Percentiles rank a stretch among this genome's conserved stretches.
These are phyloP conservation scores for Eremochloa ophiuroides DNA, from an alignment of 176 grass and related monocot species.

Conservation along the genomic window DNA sequence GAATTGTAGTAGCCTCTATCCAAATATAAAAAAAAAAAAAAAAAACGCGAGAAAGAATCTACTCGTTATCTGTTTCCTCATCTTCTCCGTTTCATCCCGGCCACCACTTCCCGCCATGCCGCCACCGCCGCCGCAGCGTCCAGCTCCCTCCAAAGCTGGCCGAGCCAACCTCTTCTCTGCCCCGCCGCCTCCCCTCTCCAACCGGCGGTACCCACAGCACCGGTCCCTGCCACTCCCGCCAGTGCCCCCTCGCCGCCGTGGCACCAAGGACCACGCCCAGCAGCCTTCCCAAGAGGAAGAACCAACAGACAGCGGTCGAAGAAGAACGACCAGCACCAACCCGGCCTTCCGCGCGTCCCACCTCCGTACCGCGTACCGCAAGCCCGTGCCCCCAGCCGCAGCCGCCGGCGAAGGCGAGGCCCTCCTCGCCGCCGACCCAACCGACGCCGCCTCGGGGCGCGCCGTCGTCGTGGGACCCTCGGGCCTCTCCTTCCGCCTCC, in stretches of 20 bases:
- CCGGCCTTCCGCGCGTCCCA: constrained; percentile 64
- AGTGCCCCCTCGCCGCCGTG: background rate
- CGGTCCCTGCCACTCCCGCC: constrained; percentile 27
- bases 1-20: too few relatives aligned
- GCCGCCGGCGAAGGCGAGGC: constrained; percentile 43
- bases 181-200: constrained; percentile 34
- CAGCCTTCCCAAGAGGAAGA: constrained; percentile 13
- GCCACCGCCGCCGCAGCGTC: constrained; percentile 28
- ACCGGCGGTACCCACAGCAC: constrained; percentile 34
- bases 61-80: constrained; percentile 28
- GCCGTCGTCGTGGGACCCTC: constrained; percentile 64
- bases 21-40: too few relatives aligned
- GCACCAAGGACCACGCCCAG: constrained; percentile 1
- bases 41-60: too few relatives aligned
- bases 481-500: constrained; percentile 75
- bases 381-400: constrained; percentile 53
- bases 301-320: background rate
- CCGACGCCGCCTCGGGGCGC: constrained; percentile 44
- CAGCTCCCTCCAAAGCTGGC: background rate
- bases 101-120: constrained; percentile 34
- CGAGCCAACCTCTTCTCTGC: constrained; percentile 53
- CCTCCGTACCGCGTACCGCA: constrained; percentile 69
- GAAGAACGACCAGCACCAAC: background rate
- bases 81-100: background rate
- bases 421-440: constrained; percentile 48